Base-by-base conservation (phyloP, 495 filamentous ascomycete species). In the Penicillium robsamsonii region DNA sequence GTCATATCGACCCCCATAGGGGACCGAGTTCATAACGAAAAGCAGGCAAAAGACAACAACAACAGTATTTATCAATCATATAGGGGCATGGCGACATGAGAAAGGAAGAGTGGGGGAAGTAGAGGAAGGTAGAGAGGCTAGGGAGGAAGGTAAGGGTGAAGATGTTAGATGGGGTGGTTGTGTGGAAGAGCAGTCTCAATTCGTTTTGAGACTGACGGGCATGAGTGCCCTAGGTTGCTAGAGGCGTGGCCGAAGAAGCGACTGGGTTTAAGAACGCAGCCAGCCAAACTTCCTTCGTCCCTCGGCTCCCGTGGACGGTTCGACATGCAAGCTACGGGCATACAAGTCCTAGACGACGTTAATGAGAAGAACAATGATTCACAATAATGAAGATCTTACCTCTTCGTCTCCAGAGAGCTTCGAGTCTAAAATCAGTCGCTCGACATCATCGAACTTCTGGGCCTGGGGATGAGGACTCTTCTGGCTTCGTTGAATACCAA, bases 401-500 rank as follows among this genome's bases (percentile, higher is more conserved):
- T 82, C 78, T 53, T 82, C 79, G 62, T 78, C 75, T 35, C 74
- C 70, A 20, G 75, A 75, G 22, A 79, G 63, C 48, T 74, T 79
- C 4, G 89, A 69, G 30, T 96, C 90, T 46, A 96, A 67, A 31
- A 96, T 82, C 64, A 96, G 67, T 58, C 85, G 82, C 60, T 83
- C 81, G 11, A 87, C 77, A 53, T 80, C 78, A 41, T 91, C 87
- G 58, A 85, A 86, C 59, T 75, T 79, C 30, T 75, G 71, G 51
- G 95, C 70, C 55, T 87, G 82, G 53, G 83, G 80, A 64, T 96
- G 96, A 15, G 93, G 87, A 41, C 83, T 86, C 33, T 86, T 87
- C 74, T 97, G 94, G 68, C 91, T 96, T 70, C 84, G 86, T 78
- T 96, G 91, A 37, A 98, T 87, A 5, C 89, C 87, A 50, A 96